These are phyloP conservation scores for Sporothrix mexicana DNA, from an alignment of 2,329 filamentous ascomycete genomes.

Conservation along the genomic window DNA sequence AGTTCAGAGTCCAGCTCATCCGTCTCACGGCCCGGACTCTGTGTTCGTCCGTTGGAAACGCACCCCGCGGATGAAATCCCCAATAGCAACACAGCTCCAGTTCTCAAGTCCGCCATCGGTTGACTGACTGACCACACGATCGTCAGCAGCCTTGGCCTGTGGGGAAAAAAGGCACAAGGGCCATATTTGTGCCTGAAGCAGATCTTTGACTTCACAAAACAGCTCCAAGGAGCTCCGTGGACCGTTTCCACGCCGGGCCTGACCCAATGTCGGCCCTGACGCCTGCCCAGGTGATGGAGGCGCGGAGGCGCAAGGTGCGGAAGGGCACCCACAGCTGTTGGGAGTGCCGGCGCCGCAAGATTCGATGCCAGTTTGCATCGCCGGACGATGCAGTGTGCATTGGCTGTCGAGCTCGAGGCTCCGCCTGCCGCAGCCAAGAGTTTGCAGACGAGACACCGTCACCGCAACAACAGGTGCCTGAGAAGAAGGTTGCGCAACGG, in stretches of 20 bases:
- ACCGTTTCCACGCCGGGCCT: not conserved
- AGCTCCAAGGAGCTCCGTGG: not conserved
- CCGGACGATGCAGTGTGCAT: conserved; percentile 50
- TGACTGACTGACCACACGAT: not conserved
- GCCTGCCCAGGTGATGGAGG: conserved; percentile 37
- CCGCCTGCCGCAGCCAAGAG: conserved; percentile 54
- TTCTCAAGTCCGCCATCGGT: not conserved
- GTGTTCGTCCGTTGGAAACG: not conserved
- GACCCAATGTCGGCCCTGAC: conserved; percentile 27
- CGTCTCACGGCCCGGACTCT: not conserved
- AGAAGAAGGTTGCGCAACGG: conserved; percentile 51
- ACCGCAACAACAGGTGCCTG: conserved; percentile 40
- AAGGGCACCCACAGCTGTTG: conserved; percentile 63
- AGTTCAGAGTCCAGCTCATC: not conserved
- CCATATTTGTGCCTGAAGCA: not conserved
- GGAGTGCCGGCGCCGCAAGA: conserved; percentile 59
- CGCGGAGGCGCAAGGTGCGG: conserved; percentile 52
- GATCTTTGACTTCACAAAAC: not conserved
- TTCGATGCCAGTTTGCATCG: conserved; percentile 53
- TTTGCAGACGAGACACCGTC: conserved; percentile 47
- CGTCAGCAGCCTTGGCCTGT: not conserved
- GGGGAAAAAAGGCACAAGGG: not conserved
- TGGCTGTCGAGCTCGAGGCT: conserved; percentile 52
- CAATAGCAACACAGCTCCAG: not conserved
- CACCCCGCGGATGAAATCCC: not conserved